phyloP scores from a whole-genome alignment of 2,329 filamentous ascomycete species.

The Fusarium verticillioides region DNA sequence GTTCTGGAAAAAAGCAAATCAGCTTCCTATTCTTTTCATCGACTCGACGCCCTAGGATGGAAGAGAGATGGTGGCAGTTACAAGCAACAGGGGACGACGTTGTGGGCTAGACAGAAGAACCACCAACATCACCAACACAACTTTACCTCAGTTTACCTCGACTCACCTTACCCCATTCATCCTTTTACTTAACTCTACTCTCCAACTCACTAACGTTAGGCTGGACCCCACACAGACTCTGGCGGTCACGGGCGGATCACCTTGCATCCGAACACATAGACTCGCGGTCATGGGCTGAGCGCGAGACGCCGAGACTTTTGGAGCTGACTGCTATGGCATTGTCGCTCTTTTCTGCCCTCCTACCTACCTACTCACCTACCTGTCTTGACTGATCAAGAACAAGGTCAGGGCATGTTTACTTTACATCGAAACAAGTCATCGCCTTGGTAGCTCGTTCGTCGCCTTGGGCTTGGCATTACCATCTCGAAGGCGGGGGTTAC shows the following conservation, averaged over 20 bases:
- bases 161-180: background rate
- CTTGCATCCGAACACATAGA: slow-evolving; percentile 9
- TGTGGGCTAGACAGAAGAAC: background rate
- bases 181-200: background rate
- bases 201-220: background rate
- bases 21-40: background rate
- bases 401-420: background rate
- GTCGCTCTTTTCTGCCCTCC: background rate
- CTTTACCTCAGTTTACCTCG: background rate
- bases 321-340: background rate
- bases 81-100: slow-evolving; percentile 7
- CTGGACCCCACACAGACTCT: slow-evolving; percentile 12
- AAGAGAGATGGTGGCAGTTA: slow-evolving; percentile 20
- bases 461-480: background rate
- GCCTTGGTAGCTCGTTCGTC: background rate
- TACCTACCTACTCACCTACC: background rate
- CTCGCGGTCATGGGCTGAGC: slow-evolving; percentile 24
- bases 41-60: background rate
- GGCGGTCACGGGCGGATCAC: slow-evolving; percentile 14
- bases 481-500: background rate
- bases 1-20: slow-evolving; percentile 18
- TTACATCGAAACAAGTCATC: background rate
- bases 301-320: slow-evolving; percentile 20
- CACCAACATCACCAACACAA: background rate
- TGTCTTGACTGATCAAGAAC: background rate